Evolutionary conservation across 208 protist genomes (phyloP), one percentile per base, ranked within the genome.

Genomic region (Trypanosoma lewisi): DNA sequence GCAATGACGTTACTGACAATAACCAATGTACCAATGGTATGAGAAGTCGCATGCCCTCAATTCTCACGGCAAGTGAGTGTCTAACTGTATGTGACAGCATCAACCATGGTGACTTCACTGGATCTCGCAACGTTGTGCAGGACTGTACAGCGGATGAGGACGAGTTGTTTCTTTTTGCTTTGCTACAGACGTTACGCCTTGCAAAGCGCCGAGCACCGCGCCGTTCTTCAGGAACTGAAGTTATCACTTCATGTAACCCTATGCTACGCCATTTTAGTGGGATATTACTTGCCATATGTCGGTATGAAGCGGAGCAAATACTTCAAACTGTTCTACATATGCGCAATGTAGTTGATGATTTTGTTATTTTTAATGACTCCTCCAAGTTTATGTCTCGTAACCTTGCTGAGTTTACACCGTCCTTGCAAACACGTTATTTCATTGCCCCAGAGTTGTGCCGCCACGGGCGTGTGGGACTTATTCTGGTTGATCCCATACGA

Each of bases 401-500:
- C 21, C 2, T 9, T 21, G 30, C 19, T 37, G 57, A 8, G 33
- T 34, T 25, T 12, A 14, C 16, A 7, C 12, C 47, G 17, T 16
- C 48, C 0, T 25, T 30, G 9, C 41, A 54, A 4, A 85, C 79
- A 34, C 86, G 83, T 31, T 93, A 83, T 61, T 90, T 90, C 28
- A 67, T 93, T 30, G 75, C 75, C 21, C 86, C 86, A 23, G 80
- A 93, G 67, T 65, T 93, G 45, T 88, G 81, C 49, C 61, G 56
- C 6, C 45, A 66, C 41, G 79, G 79, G 8, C 63, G 61, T 59
- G 58, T 94, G 9, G 88, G 80, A 31, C 65, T 94, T 14, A 48
- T 94, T 37, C 54, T 89, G 4, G 78, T 81, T 4, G 88, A 94
- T 45, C 70, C 77, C 14, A 68, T 94, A 19, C 84, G 88, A 17